Conservation (phyloP, 2,329 filamentous ascomycete genomes). For the Ilyonectria robusta region DNA sequence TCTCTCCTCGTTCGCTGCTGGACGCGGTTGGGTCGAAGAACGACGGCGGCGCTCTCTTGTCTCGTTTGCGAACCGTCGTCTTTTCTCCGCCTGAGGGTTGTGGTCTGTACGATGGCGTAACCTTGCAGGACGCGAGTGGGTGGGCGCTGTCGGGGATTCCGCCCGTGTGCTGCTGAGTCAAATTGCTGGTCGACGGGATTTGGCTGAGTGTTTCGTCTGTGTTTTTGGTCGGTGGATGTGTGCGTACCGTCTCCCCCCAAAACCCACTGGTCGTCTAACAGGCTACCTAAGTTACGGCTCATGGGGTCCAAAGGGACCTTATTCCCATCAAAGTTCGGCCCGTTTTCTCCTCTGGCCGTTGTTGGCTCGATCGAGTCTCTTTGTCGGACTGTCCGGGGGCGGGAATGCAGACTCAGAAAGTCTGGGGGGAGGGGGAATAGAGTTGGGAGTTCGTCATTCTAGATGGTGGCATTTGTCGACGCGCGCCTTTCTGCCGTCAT, state of each 20-base stretch:
- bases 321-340: slow-evolving; percentile 19
- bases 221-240: slow-evolving; percentile 14
- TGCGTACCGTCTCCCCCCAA: not conserved
- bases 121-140: slow-evolving; percentile 17
- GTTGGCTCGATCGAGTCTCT: not conserved
- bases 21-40: not conserved
- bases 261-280: not conserved
- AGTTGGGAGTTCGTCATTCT: slow-evolving; percentile 11
- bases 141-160: slow-evolving; percentile 24
- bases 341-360: slow-evolving; percentile 1
- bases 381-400: slow-evolving; percentile 16
- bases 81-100: not conserved
- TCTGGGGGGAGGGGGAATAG: slow-evolving; percentile 19
- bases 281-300: slow-evolving; percentile 12
- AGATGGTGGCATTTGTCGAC: not conserved
- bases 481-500: not conserved
- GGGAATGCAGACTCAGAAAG: slow-evolving; percentile 8
- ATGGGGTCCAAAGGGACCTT: slow-evolving; percentile 8
- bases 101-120: slow-evolving; percentile 28
- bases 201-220: slow-evolving; percentile 6
- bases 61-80: not conserved
- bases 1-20: slow-evolving; percentile 12
- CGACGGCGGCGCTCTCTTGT: not conserved
- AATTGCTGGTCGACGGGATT: slow-evolving; percentile 1
- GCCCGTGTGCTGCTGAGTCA: slow-evolving; percentile 6